Conservation (phyloP, 2,329 filamentous ascomycete species). For the Claviceps africana region DNA sequence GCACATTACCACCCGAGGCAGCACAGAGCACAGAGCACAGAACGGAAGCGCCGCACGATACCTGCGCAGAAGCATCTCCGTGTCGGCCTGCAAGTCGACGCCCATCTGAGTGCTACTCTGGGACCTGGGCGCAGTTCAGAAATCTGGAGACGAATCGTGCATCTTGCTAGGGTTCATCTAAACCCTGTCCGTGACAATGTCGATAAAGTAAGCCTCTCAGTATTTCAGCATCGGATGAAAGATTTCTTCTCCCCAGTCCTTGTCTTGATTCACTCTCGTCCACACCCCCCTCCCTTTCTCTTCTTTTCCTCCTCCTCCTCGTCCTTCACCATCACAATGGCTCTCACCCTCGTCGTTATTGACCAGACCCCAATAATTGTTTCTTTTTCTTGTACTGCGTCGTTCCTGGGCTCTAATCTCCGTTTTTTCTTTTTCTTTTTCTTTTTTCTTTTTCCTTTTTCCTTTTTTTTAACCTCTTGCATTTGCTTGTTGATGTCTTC, state of each 20-base stretch:
- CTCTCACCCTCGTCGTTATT: background rate
- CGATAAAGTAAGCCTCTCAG: slow-evolving; percentile 36
- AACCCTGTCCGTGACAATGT: slow-evolving; percentile 31
- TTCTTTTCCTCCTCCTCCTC: background rate
- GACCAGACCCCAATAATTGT: slow-evolving; percentile 1
- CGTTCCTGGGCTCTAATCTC: background rate
- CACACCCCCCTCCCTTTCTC: background rate
- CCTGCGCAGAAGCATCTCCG: background rate
- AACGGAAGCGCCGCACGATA: background rate
- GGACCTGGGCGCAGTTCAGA: slow-evolving; percentile 2
- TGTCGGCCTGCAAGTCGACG: background rate
- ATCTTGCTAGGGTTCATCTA: slow-evolving; percentile 16
- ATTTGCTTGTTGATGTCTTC: background rate
- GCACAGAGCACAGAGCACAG: background rate
- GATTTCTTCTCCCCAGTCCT: slow-evolving; percentile 4
- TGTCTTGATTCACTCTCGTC: slow-evolving; percentile 3
- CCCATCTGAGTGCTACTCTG: slow-evolving; percentile 1
- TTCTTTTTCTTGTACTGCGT: slow-evolving; percentile 1
- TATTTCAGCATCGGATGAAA: slow-evolving; percentile 2
- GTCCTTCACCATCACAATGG: background rate
- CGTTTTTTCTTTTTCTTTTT: no score
- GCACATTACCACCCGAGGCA: background rate
- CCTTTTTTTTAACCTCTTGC: background rate
- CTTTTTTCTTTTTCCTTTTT: no score
- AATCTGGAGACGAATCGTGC: slow-evolving; percentile 1